These are phyloP conservation scores for Viridothelium virens DNA, from an alignment of 495 filamentous ascomycete genomes.

Conservation along the genomic window DNA sequence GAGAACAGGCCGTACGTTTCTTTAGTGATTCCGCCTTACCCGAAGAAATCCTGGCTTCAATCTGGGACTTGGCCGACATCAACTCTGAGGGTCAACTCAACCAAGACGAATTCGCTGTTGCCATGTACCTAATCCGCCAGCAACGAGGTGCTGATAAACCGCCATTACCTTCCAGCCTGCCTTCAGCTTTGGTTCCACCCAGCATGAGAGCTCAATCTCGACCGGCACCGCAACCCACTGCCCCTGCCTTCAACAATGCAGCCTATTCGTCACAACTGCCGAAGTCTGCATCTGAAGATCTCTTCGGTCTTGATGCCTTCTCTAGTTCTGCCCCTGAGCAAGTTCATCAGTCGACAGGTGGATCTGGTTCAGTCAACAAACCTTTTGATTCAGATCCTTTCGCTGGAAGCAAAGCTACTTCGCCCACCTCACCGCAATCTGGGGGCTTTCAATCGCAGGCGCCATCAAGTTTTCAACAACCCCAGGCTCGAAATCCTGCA, in stretches of 20 bases:
- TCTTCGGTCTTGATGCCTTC: constrained; percentile 77
- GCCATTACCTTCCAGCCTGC: constrained; percentile 61
- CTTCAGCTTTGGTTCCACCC: constrained; percentile 76
- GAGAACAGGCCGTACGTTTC: constrained; percentile 90
- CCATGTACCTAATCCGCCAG: constrained; percentile 92
- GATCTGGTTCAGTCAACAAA: constrained; percentile 46
- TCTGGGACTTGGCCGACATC: constrained; percentile 97
- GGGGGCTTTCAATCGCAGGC: constrained; percentile 20
- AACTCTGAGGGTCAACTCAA: constrained; percentile 78
- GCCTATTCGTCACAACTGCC: constrained; percentile 44
- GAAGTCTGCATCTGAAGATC: constrained; percentile 78
- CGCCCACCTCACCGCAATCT: constrained; percentile 44
- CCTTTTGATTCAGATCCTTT: constrained; percentile 52
- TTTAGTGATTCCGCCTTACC: constrained; percentile 85
- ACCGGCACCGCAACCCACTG: constrained; percentile 43
- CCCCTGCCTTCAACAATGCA: constrained; percentile 46
- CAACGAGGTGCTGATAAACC: constrained; percentile 48
- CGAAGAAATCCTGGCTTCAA: constrained; percentile 85
- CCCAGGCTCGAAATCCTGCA: constrained; percentile 38
- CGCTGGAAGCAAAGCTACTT: constrained; percentile 40
- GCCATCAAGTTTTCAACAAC: constrained; percentile 26
- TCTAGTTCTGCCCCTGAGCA: constrained; percentile 50
- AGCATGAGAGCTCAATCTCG: constrained; percentile 65
- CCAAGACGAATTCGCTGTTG: constrained; percentile 89
- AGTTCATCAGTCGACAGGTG: constrained; percentile 61